A percentile compares a stretch with the other conserved stretches of the same genome.
Conservation (phyloP, 1,284 basidiomycete species). For the Ceratobasidium theobromae region DNA sequence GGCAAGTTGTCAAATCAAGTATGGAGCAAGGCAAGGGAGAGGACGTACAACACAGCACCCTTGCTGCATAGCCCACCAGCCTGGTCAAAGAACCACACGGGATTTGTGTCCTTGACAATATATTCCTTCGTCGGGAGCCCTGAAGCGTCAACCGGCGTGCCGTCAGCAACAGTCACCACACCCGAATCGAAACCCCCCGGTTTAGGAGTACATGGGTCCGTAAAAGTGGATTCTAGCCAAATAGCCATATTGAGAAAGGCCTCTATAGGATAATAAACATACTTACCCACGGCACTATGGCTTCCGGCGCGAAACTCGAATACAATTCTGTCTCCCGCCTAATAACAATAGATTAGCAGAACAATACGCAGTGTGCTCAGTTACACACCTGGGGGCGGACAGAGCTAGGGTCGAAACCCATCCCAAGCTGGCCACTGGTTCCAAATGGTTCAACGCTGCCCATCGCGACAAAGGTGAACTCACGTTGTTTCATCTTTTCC, state of each 20-base stretch:
- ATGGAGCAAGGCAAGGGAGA: neutral
- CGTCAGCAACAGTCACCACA: constrained; percentile 16
- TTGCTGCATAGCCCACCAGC: constrained; percentile 23
- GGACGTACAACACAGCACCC: constrained; percentile 21
- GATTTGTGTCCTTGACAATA: constrained; percentile 3
- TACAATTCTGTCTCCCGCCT: constrained; percentile 22
- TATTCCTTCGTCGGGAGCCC: constrained; percentile 20
- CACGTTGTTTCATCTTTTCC: constrained; percentile 30
- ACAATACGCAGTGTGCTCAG: neutral
- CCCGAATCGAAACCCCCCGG: constrained; percentile 15
- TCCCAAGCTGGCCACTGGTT: constrained; percentile 21
- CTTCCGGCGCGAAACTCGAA: constrained; percentile 27
- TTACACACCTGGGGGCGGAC: constrained; percentile 26
- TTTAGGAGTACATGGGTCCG: constrained; percentile 22
- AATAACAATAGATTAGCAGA: neutral
- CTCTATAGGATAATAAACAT: neutral
- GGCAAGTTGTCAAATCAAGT: neutral
- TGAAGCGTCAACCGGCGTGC: constrained; percentile 20
- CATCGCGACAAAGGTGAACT: neutral
- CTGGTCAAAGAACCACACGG: constrained; percentile 31
- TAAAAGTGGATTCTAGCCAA: constrained; percentile 19
- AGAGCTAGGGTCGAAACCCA: constrained; percentile 29
- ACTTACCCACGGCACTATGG: constrained; percentile 28
- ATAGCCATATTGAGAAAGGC: neutral
- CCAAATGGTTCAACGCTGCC: neutral